Evolutionary conservation across 768 basidiomycete species (phyloP), one percentile per base, ranked within the genome.

Genomic region (Crassisporium funariophilum): DNA sequence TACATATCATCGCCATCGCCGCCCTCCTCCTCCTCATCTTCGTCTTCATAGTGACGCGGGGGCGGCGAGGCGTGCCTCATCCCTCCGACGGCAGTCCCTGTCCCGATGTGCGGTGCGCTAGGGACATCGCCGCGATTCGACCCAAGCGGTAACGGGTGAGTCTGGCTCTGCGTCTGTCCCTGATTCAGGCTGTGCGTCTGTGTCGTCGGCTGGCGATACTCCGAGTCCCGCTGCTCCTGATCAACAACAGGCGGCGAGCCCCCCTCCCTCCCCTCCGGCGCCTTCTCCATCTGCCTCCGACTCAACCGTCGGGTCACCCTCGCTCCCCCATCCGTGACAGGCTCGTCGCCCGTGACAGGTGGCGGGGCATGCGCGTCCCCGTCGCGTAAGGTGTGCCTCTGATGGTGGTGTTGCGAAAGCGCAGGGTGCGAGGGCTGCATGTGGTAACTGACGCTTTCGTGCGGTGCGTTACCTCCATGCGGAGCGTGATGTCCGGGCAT

Each of bases 261-360:
- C 16, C 6, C 36, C 12, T 11, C 36, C n/a, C 13, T 16, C 36
- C 24, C 39, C 29, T 51, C 47, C 16, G 47, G 47, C 11, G 52
- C 51, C 38, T 59, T 61, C 46, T 59, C 60, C 47, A 52, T 35
- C 54, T 59, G 57, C 13, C 57, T 48, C 52, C 47, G 49, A 22
- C 55, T 59, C 42, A 52, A 24, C 35, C 52, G 23, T 17, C 54
- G 35, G 12, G 15, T 21, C 4, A 43, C 15, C 37, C 31, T 22
- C 44, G 24, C 11, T 39, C 12, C 33, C 17, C 31, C 23, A 20
- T 22, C 16, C 37, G 11, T 35, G 38, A 6, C 23, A 31, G 13
- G 15, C 16, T 24, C 43, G 12, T 2, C 7, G 12, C 3, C 27
- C 10, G 8, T 39, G 10, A 19, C n/a, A n/a, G n/a, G n/a, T n/a